These are phyloP conservation scores for Ricinus communis DNA, from an alignment of 345 rosid genomes.

Conservation along the genomic window DNA sequence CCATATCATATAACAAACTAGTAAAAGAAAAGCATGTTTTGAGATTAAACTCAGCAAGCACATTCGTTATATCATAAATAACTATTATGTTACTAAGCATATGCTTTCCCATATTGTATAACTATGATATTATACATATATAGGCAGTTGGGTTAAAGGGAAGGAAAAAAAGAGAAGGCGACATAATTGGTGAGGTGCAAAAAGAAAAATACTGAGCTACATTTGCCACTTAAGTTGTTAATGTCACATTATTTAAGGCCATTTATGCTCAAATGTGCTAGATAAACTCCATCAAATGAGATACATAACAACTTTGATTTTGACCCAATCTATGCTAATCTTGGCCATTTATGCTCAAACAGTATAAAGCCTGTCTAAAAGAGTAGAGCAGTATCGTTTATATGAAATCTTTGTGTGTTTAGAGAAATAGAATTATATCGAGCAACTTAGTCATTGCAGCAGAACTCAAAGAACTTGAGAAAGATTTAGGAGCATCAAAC, in stretches of 20 bases:
- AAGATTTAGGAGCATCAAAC: not conserved
- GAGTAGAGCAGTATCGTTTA: not conserved
- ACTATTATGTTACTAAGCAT: not conserved
- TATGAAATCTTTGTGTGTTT: not conserved
- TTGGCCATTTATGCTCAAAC: not conserved
- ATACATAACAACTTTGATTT: not conserved
- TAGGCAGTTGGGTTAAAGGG: too few species aligned
- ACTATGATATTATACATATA: too few species aligned
- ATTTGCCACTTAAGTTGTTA: not conserved
- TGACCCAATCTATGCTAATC: not conserved
- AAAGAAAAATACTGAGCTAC: not conserved
- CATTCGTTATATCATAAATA: not conserved
- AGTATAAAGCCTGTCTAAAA: not conserved
- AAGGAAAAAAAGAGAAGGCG: too few species aligned
- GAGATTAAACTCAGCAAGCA: not conserved
- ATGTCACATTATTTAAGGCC: not conserved
- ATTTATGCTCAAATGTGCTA: not conserved
- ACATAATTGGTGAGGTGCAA: not conserved
- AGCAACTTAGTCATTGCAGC: not conserved
- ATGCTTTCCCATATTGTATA: too few species aligned
- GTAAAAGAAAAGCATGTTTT: too few species aligned
- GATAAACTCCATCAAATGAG: not conserved
- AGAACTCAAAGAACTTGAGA: not conserved
- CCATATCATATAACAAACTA: not conserved
- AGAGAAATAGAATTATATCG: not conserved